These are phyloP conservation scores for Kokia cookei DNA, from an alignment of 441 rosid species.

Conservation along the genomic window DNA sequence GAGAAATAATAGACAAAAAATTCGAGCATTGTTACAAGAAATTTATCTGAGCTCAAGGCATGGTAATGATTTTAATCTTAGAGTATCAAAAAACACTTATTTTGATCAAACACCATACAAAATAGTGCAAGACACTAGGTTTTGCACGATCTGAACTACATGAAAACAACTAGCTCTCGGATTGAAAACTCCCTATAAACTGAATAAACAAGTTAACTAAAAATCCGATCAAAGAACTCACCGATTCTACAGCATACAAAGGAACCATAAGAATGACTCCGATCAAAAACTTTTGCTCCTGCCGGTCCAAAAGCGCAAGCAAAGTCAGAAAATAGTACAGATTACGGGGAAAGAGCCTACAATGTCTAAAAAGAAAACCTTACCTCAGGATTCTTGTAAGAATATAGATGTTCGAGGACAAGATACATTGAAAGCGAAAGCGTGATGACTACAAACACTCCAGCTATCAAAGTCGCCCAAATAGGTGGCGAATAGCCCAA, in stretches of 20 bases:
- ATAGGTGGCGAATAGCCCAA: conserved; percentile 58
- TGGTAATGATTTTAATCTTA: neutral
- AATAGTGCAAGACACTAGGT: neutral
- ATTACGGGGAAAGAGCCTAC: neutral
- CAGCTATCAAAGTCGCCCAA: conserved; percentile 76
- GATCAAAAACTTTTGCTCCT: conserved; percentile 97
- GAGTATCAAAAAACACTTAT: neutral
- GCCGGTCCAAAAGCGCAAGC: conserved; percentile 10
- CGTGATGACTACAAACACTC: conserved; percentile 48
- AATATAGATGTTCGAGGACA: conserved; percentile 84
- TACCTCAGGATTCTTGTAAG: conserved; percentile 99
- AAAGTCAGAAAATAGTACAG: conserved; percentile 2
- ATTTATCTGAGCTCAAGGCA: neutral
- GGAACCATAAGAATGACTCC: conserved; percentile 99
- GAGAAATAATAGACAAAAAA: neutral
- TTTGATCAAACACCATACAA: neutral
- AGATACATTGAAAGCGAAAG: conserved; percentile 81
- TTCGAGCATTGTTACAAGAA: neutral
- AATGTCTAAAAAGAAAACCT: neutral
- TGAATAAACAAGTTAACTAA: neutral
- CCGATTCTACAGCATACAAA: conserved; percentile 90
- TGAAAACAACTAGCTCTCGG: neutral
- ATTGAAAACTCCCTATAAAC: neutral
- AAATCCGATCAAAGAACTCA: conserved; percentile 29
- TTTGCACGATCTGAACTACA: neutral